Evolutionary conservation across 1,284 basidiomycete genomes (phyloP).

Genomic region (Grifola frondosa): DNA sequence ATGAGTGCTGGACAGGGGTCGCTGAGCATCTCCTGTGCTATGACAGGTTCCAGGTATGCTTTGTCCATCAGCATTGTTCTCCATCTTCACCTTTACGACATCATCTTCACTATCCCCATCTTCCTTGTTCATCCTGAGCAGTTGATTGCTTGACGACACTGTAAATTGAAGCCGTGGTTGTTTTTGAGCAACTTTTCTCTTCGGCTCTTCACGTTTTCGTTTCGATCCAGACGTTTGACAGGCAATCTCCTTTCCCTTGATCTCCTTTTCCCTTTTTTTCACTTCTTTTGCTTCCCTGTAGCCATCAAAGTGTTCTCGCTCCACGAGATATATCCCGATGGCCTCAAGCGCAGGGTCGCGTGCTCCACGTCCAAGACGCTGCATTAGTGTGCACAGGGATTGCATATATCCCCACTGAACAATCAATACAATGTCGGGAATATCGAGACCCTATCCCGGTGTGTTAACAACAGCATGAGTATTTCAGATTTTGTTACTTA

Average conservation of each 20-base stretch:
- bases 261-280: conserved; percentile 3
- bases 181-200: too few relatives aligned
- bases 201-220: too few relatives aligned
- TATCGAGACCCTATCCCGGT: conserved; percentile 30
- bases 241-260: background rate
- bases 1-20: too few relatives aligned
- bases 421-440: conserved; percentile 32
- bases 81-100: too few relatives aligned
- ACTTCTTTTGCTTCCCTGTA: background rate
- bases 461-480: conserved; percentile 5
- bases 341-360: conserved; percentile 6
- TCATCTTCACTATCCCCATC: too few relatives aligned
- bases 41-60: too few relatives aligned
- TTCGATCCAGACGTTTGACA: too few relatives aligned
- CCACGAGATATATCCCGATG: conserved; percentile 14
- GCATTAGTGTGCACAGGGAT: conserved; percentile 14
- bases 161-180: too few relatives aligned
- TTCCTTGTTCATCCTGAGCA: too few relatives aligned
- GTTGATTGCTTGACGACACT: too few relatives aligned
- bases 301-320: conserved; percentile 14
- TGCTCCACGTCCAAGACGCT: conserved; percentile 20
- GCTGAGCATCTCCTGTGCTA: too few relatives aligned
- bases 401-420: conserved; percentile 30
- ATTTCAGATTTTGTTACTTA: conserved; percentile 11
- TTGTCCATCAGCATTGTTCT: too few relatives aligned